A percentile compares a stretch with the other conserved stretches of the same genome.
These are phyloP conservation scores for Leccinum imitatum DNA, from an alignment of 768 basidiomycete genomes.

Conservation along the genomic window DNA sequence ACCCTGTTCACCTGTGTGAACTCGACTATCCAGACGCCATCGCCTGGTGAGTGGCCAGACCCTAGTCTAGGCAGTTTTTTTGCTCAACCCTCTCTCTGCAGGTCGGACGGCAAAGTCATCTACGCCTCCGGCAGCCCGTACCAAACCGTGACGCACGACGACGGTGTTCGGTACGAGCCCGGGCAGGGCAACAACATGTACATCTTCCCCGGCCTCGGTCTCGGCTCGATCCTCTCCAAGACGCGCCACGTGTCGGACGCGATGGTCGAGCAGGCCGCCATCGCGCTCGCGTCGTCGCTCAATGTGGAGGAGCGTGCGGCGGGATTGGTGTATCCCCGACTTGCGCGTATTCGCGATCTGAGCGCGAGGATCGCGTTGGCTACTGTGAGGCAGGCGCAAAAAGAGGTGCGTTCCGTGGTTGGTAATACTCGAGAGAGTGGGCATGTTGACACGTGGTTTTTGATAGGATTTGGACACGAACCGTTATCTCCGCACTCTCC, in stretches of 20 bases:
- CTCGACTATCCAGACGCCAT: constrained; percentile 61
- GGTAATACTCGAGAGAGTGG: not conserved
- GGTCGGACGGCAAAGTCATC: constrained; percentile 65
- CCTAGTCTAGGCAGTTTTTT: not conserved
- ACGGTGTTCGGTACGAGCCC: constrained; percentile 53
- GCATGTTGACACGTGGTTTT: not conserved
- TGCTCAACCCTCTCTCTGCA: constrained; percentile 18
- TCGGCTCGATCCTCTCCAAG: constrained; percentile 60
- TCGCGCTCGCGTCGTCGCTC: constrained; percentile 59
- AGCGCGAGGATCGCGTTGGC: constrained; percentile 58
- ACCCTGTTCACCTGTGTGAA: constrained; percentile 64
- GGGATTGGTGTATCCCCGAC: constrained; percentile 66
- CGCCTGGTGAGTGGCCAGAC: constrained; percentile 41
- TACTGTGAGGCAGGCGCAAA: constrained; percentile 48
- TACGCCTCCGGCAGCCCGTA: constrained; percentile 79
- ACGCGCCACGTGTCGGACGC: constrained; percentile 59
- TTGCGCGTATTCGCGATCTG: constrained; percentile 64
- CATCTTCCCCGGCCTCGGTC: constrained; percentile 61
- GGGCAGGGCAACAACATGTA: constrained; percentile 86
- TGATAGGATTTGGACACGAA: constrained; percentile 43
- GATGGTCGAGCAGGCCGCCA: constrained; percentile 68
- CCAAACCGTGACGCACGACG: constrained; percentile 45
- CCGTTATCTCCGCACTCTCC: constrained; percentile 44
- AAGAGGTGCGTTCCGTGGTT: constrained; percentile 1
- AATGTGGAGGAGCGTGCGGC: constrained; percentile 52